A percentile compares a stretch with the other conserved stretches of the same genome.
phyloP scores from a whole-genome alignment of 2,329 filamentous ascomycete species.

The Rhynchosporium secalis region DNA sequence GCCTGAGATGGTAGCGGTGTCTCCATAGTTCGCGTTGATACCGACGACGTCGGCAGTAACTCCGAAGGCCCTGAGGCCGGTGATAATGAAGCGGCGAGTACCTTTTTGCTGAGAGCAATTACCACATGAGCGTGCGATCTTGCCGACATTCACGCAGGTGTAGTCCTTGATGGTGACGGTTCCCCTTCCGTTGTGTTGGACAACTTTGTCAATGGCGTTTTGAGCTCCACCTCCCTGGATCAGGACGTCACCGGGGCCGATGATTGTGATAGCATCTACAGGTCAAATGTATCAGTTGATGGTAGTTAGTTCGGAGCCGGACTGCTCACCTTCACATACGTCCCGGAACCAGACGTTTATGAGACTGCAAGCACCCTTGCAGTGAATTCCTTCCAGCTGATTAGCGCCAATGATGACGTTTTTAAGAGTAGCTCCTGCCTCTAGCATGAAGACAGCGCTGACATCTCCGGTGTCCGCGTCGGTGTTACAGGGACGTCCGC shows the following conservation, averaged over 20 bases:
- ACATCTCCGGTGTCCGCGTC: conserved; percentile 28
- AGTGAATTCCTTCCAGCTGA: conserved; percentile 53
- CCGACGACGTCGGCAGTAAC: conserved; percentile 37
- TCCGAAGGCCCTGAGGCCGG: conserved; percentile 39
- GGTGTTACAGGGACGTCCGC: conserved; percentile 29
- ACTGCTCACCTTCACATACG: conserved; percentile 15
- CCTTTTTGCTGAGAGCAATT: conserved; percentile 43
- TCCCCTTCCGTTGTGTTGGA: conserved; percentile 42
- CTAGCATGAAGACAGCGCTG: conserved; percentile 53
- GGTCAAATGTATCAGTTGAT: conserved; percentile 9
- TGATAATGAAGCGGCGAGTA: conserved; percentile 36
- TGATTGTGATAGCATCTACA: conserved; percentile 39
- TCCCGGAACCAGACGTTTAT: conserved; percentile 46
- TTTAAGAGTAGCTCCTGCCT: conserved; percentile 50
- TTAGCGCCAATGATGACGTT: conserved; percentile 56
- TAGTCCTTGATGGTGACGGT: conserved; percentile 42
- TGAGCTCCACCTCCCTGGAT: conserved; percentile 43
- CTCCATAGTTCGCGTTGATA: conserved; percentile 45
- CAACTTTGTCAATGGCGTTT: conserved; percentile 41
- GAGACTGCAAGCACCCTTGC: conserved; percentile 49
- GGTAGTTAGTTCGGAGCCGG: conserved; percentile 24
- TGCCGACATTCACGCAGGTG: conserved; percentile 44
- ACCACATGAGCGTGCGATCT: conserved; percentile 50
- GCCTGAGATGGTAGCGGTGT: conserved; percentile 38
- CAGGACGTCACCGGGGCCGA: conserved; percentile 37